phyloP scores from a whole-genome alignment of 23 red algal species.

The Chondrus crispus region DNA sequence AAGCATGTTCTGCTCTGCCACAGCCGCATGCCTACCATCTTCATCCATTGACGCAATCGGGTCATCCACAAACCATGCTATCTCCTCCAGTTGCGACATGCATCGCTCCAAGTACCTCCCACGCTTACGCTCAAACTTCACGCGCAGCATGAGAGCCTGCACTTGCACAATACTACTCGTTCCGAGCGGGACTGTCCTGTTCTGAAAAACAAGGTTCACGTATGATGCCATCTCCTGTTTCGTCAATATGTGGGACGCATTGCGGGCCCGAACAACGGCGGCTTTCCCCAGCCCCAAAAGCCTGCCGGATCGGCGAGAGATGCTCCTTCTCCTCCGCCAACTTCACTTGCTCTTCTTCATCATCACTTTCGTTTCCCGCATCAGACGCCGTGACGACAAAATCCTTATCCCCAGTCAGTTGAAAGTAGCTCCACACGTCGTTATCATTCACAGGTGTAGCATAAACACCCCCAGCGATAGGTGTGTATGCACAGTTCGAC shows the following conservation, averaged over 20 bases:
- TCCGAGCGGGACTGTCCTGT: constrained; percentile 8
- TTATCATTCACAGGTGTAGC: constrained; percentile 70
- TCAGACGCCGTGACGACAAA: neutral
- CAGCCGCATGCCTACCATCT: neutral
- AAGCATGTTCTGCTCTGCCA: constrained; percentile 48
- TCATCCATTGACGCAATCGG: neutral
- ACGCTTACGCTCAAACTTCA: constrained; percentile 52
- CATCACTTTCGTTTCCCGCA: neutral
- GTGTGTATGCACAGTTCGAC: too few relatives aligned
- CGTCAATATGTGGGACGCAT: constrained; percentile 35
- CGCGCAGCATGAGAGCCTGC: constrained; percentile 63
- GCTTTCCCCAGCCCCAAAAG: constrained; percentile 33
- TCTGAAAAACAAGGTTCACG: constrained; percentile 28
- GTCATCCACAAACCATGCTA: constrained; percentile 67
- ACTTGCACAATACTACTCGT: constrained; percentile 51
- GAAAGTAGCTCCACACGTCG: constrained; percentile 67
- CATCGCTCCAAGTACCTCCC: constrained; percentile 80
- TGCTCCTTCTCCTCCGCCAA: neutral
- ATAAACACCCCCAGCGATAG: too few relatives aligned
- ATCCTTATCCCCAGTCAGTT: constrained; percentile 14
- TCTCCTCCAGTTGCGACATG: constrained; percentile 85
- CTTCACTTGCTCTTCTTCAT: constrained; percentile 6
- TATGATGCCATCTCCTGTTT: constrained; percentile 49
- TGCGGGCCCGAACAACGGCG: constrained; percentile 20
- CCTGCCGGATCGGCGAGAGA: constrained; percentile 58